These are phyloP conservation scores for Beauveria sp. DNA, from an alignment of 2,329 filamentous ascomycete species.

Conservation along the genomic window DNA sequence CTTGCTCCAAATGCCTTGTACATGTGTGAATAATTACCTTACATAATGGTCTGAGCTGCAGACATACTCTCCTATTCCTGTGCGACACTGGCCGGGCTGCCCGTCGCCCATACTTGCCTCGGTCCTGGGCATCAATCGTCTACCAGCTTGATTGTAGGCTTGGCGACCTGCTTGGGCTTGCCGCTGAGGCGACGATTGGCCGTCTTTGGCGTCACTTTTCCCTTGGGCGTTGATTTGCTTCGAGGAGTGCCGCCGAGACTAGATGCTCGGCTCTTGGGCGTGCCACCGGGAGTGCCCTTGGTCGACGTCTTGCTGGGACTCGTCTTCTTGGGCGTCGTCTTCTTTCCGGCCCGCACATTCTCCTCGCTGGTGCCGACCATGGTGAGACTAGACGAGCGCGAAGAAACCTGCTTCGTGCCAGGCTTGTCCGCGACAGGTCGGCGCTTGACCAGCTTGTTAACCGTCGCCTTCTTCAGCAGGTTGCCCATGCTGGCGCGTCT, in stretches of 20 bases:
- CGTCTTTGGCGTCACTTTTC: conserved; percentile 11
- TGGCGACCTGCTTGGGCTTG: conserved; percentile 5
- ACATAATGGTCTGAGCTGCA: neutral
- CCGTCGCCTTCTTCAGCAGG: conserved; percentile 22
- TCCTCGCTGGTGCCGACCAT: conserved; percentile 12
- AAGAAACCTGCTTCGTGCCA: conserved; percentile 5
- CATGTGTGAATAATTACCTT: neutral
- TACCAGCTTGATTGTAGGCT: conserved; percentile 7
- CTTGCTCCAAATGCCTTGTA: neutral
- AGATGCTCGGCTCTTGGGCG: conserved; percentile 8
- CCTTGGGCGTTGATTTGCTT: conserved; percentile 10
- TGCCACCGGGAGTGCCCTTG: conserved; percentile 14
- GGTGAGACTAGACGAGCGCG: conserved; percentile 17
- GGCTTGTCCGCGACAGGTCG: neutral
- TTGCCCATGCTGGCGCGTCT: conserved; percentile 19
- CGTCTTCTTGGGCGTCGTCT: conserved; percentile 2
- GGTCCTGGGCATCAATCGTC: neutral
- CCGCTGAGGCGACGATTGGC: conserved; percentile 8
- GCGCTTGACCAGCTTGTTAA: conserved; percentile 13
- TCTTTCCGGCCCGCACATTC: conserved; percentile 11
- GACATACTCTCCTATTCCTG: neutral
- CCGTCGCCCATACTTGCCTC: neutral
- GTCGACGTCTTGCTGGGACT: conserved; percentile 10
- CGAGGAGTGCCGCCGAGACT: neutral
- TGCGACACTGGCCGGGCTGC: neutral